These are phyloP conservation scores for Herpotrichia juniperi DNA, from an alignment of 2,329 filamentous ascomycete species.

Conservation along the genomic window DNA sequence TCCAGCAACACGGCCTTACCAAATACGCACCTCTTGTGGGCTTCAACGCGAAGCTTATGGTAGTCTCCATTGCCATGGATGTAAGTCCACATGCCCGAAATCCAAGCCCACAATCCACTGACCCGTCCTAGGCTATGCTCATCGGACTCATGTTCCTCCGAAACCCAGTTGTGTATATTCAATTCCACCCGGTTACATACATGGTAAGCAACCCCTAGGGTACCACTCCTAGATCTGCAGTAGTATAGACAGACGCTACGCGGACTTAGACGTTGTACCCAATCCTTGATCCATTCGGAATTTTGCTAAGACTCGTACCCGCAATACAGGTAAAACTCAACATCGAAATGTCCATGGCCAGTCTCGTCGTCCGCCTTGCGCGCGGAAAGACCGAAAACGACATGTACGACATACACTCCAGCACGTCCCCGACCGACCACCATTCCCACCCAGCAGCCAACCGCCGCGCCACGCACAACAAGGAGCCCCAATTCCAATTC, in stretches of 20 bases:
- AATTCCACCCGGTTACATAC: conserved; percentile 51
- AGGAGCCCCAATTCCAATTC: neutral
- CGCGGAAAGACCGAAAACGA: conserved; percentile 35
- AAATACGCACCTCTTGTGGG: conserved; percentile 50
- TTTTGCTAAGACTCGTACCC: too few relatives aligned
- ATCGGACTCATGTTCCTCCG: conserved; percentile 49
- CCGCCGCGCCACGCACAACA: neutral
- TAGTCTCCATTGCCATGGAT: conserved; percentile 51
- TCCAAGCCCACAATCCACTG: neutral
- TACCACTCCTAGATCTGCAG: too few relatives aligned
- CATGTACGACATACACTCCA: conserved; percentile 14
- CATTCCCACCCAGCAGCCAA: neutral
- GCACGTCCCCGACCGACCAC: conserved; percentile 15
- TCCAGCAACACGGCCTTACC: conserved; percentile 45
- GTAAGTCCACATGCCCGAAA: conserved; percentile 18
- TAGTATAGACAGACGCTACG: too few relatives aligned
- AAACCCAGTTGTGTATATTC: conserved; percentile 46
- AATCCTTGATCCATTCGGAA: too few relatives aligned
- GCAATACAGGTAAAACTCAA: too few relatives aligned
- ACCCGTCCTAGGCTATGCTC: conserved; percentile 31
- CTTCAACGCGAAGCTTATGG: conserved; percentile 50
- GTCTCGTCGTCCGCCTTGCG: conserved; percentile 47
- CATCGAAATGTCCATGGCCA: conserved; percentile 54
- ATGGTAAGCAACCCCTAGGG: too few relatives aligned
- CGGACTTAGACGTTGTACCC: too few relatives aligned